Conservation (phyloP, 352 stramenopile genomes). For the Phytophthora ohioensis region DNA sequence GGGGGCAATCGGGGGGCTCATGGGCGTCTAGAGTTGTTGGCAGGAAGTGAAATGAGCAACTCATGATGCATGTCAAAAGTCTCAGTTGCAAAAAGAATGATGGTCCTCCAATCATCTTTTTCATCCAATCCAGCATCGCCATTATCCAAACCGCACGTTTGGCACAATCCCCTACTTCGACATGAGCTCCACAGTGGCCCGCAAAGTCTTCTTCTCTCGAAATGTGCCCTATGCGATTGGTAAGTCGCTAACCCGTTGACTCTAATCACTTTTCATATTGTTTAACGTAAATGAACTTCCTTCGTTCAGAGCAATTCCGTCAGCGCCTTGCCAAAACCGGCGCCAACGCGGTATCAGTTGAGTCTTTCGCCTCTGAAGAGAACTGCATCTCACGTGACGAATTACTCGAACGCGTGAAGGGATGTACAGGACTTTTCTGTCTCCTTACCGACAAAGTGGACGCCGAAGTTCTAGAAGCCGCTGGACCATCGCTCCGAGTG, state of each 20-base stretch:
- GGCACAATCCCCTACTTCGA: slow-evolving; percentile 1
- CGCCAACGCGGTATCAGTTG: slow-evolving; percentile 34
- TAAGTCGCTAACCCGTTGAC: slow-evolving; percentile 27
- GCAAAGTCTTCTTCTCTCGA: slow-evolving; percentile 78
- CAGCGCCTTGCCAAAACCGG: slow-evolving; percentile 28
- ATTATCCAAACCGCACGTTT: slow-evolving; percentile 15
- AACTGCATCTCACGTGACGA: slow-evolving; percentile 53
- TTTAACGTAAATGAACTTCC: neutral
- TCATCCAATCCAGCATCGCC: slow-evolving; percentile 32
- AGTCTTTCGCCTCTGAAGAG: slow-evolving; percentile 40
- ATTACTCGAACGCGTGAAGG: slow-evolving; percentile 56
- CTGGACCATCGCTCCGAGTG: slow-evolving; percentile 65
- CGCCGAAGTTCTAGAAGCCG: slow-evolving; percentile 63
- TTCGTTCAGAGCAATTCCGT: slow-evolving; percentile 43
- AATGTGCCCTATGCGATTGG: slow-evolving; percentile 74
- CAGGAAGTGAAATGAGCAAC: neutral
- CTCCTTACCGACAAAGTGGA: slow-evolving; percentile 80
- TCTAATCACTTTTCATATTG: slow-evolving; percentile 2
- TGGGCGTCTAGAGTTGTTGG: neutral
- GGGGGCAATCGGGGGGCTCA: slow-evolving; percentile 29
- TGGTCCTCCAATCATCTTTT: slow-evolving; percentile 26
- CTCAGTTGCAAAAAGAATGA: neutral
- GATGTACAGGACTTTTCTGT: slow-evolving; percentile 68
- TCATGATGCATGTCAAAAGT: neutral
- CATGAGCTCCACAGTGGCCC: slow-evolving; percentile 37